These are phyloP conservation scores for Polyporus arcularius DNA, from an alignment of 768 basidiomycete genomes.

Conservation along the genomic window DNA sequence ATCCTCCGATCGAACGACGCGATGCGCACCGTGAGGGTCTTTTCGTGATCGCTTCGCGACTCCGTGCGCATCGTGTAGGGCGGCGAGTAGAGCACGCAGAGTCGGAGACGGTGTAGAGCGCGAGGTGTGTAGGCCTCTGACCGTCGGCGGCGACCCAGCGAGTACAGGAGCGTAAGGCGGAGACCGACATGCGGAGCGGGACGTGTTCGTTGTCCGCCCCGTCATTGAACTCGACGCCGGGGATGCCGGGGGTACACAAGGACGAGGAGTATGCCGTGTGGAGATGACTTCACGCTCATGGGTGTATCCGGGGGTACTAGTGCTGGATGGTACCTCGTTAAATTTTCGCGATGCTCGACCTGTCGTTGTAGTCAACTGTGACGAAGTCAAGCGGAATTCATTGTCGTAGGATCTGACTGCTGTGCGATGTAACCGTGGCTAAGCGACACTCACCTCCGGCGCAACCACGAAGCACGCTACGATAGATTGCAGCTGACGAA, in stretches of 20 bases:
- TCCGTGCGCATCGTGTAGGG: constrained; percentile 38
- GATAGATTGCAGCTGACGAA: not conserved
- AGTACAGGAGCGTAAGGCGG: constrained; percentile 37
- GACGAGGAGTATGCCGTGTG: too few species aligned
- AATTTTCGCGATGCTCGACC: too few species aligned
- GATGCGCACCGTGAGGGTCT: constrained; percentile 30
- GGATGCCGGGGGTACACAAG: too few species aligned
- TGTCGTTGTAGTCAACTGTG: too few species aligned
- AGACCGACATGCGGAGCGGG: constrained; percentile 17
- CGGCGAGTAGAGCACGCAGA: constrained; percentile 29
- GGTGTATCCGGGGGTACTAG: not conserved
- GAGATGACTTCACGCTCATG: constrained; percentile 28
- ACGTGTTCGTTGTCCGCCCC: constrained; percentile 60
- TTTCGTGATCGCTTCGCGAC: constrained; percentile 34
- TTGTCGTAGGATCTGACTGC: too few species aligned
- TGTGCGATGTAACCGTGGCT: too few species aligned
- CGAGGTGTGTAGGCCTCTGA: constrained; percentile 34
- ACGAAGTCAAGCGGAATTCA: too few species aligned
- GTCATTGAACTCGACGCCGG: constrained; percentile 31
- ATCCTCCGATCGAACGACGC: constrained; percentile 15
- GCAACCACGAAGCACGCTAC: too few species aligned
- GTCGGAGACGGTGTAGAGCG: constrained; percentile 38
- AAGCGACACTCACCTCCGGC: too few species aligned
- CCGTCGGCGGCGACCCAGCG: constrained; percentile 31
- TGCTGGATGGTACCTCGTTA: too few species aligned